phyloP scores from a whole-genome alignment of 1,284 basidiomycete genomes.

The Cryptococcus sp. region DNA sequence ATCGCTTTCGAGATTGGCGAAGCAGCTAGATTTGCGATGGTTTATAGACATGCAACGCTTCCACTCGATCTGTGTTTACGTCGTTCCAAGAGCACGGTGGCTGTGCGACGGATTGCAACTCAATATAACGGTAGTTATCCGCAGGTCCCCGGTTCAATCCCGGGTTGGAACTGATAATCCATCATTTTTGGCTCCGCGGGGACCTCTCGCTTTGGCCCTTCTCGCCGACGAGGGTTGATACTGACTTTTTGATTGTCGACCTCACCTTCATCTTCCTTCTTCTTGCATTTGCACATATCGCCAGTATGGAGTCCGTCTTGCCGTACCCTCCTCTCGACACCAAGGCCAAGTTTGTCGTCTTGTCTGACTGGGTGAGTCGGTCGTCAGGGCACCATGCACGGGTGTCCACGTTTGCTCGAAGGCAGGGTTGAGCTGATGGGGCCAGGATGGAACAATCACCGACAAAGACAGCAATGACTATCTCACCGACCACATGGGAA shows the following conservation, averaged over 20 bases:
- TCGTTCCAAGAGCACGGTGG: constrained; percentile 5
- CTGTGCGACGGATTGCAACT: constrained; percentile 6
- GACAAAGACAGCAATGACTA: constrained; percentile 83
- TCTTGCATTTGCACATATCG: background rate
- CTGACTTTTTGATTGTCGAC: too few relatives aligned
- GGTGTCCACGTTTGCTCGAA: constrained; percentile 8
- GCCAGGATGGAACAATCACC: constrained; percentile 82
- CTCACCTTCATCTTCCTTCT: too few relatives aligned
- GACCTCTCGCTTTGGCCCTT: too few relatives aligned
- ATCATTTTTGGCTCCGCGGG: background rate
- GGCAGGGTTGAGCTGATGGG: background rate
- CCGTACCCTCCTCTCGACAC: constrained; percentile 71
- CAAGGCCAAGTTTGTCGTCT: constrained; percentile 75
- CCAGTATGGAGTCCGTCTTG: constrained; percentile 43
- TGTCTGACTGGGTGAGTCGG: constrained; percentile 80
- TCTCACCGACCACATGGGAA: constrained; percentile 53
- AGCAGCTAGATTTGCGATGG: background rate
- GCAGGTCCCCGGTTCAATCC: constrained; percentile 7
- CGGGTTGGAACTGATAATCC: constrained; percentile 3
- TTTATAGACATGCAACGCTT: background rate
- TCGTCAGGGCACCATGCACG: too few relatives aligned
- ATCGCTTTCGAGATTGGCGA: too few relatives aligned
- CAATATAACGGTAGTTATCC: background rate
- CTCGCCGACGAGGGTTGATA: too few relatives aligned
- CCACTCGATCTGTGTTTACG: background rate